These are phyloP conservation scores for Ganoderma leucocontextum DNA, from an alignment of 1,284 basidiomycete species.

Conservation along the genomic window DNA sequence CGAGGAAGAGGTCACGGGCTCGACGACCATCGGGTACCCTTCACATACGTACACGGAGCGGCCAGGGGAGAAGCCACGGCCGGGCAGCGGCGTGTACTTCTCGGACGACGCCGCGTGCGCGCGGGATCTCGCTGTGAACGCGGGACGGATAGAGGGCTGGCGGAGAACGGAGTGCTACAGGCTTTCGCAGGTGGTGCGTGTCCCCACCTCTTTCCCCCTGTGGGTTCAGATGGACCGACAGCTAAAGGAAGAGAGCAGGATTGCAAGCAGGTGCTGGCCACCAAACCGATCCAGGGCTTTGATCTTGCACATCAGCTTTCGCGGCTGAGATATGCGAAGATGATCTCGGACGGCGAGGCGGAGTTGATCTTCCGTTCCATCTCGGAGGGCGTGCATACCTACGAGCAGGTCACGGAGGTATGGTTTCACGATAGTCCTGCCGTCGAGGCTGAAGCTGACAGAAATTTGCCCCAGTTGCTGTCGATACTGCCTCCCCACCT, in stretches of 20 bases:
- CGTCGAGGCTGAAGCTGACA: background rate
- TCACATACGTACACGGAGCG: conserved; percentile 53
- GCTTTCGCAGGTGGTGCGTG: conserved; percentile 62
- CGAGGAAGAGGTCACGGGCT: conserved; percentile 75
- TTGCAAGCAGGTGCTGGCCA: conserved; percentile 54
- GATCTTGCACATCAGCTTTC: conserved; percentile 80
- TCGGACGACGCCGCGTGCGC: conserved; percentile 65
- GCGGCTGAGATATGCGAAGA: conserved; percentile 69
- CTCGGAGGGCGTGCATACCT: conserved; percentile 72
- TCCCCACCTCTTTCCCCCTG: background rate
- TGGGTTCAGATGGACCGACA: too few species aligned
- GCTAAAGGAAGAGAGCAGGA: conserved; percentile 52
- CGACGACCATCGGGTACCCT: conserved; percentile 72
- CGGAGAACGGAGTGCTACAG: conserved; percentile 73
- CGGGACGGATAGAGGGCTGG: conserved; percentile 84
- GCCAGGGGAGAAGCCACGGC: conserved; percentile 44
- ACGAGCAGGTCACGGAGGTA: conserved; percentile 93
- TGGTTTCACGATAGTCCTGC: conserved; percentile 35
- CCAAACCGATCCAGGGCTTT: conserved; percentile 64
- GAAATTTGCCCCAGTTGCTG: conserved; percentile 66
- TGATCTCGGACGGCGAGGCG: conserved; percentile 70
- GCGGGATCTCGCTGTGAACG: conserved; percentile 73
- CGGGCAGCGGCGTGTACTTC: conserved; percentile 79
- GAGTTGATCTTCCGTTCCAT: conserved; percentile 81
- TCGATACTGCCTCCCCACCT: conserved; percentile 79